These are phyloP conservation scores for Blastobotrys proliferans DNA, from an alignment of 1,139 yeast species.

Conservation along the genomic window DNA sequence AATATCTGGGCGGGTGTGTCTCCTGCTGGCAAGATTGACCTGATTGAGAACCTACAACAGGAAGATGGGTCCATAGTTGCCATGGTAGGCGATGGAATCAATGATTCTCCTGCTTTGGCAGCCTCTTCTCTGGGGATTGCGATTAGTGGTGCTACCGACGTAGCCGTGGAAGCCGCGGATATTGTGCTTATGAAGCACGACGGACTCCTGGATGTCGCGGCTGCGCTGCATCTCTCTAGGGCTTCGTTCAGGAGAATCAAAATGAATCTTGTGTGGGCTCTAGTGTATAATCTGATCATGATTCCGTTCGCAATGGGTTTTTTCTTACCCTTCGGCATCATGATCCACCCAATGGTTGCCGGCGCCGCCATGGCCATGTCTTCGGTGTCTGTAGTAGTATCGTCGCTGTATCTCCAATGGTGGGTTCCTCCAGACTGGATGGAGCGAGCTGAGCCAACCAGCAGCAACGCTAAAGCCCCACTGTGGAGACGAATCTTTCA, in stretches of 20 bases:
- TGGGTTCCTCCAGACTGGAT: conserved; percentile 37
- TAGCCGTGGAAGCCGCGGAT: conserved; percentile 95
- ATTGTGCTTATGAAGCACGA: conserved; percentile 54
- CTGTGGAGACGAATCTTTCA: no score
- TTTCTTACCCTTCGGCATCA: conserved; percentile 70
- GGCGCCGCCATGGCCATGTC: conserved; percentile 87
- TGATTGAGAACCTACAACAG: conserved; percentile 48
- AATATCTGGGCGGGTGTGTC: conserved; percentile 74
- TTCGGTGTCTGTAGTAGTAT: conserved; percentile 81
- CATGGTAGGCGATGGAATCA: conserved; percentile 95
- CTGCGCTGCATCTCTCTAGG: conserved; percentile 68
- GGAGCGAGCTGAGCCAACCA: no score
- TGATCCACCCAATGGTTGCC: conserved; percentile 90
- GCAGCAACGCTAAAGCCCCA: no score
- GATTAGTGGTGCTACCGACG: conserved; percentile 87
- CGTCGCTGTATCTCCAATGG: conserved; percentile 58
- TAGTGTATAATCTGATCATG: conserved; percentile 79
- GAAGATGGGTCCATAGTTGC: conserved; percentile 45
- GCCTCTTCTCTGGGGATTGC: conserved; percentile 89
- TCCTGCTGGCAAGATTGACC: conserved; percentile 71
- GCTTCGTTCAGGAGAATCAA: conserved; percentile 73
- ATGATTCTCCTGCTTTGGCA: conserved; percentile 94
- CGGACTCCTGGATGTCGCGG: conserved; percentile 61
- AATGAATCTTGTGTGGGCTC: conserved; percentile 80
- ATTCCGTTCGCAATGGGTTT: conserved; percentile 96